Percentiles rank a stretch among this genome's conserved stretches.
These are phyloP conservation scores for Flaveria floridana DNA, from an alignment of 140 eudicot species.

Conservation along the genomic window DNA sequence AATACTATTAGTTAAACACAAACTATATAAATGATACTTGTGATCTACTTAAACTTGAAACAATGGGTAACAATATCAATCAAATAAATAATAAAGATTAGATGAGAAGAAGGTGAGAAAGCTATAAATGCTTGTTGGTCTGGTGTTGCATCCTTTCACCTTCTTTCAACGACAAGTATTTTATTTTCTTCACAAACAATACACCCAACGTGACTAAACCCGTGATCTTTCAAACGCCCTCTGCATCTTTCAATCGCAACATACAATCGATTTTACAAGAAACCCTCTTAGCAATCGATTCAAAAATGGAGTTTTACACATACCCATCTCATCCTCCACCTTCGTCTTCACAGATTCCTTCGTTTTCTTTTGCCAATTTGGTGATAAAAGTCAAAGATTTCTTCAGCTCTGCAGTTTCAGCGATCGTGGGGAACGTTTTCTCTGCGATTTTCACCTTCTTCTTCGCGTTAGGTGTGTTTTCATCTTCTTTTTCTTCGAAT, in stretches of 20 bases:
- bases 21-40: no score
- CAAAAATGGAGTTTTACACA: slow-evolving; percentile 61
- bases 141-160: slow-evolving; percentile 16
- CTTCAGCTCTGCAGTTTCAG: slow-evolving; percentile 63
- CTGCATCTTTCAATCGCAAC: neutral
- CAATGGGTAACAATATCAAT: no score
- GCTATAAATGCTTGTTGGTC: slow-evolving; percentile 46
- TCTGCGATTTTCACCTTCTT: slow-evolving; percentile 90
- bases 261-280: neutral
- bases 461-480: slow-evolving; percentile 70
- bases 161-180: slow-evolving; percentile 35
- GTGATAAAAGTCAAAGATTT: slow-evolving; percentile 48
- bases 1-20: no score
- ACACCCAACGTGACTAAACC: slow-evolving; percentile 9
- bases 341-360: slow-evolving; percentile 40
- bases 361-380: slow-evolving; percentile 42
- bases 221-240: slow-evolving; percentile 21
- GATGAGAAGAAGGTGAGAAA: slow-evolving; percentile 31
- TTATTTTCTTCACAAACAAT: neutral
- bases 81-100: neutral
- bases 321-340: slow-evolving; percentile 62
- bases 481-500: neutral
- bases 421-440: slow-evolving; percentile 63
- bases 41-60: no score
- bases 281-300: neutral